Percentiles rank a stretch among this genome's conserved stretches.
Evolutionary conservation across 805 yeast genomes (phyloP).

Genomic region (Kazachstania africana): DNA sequence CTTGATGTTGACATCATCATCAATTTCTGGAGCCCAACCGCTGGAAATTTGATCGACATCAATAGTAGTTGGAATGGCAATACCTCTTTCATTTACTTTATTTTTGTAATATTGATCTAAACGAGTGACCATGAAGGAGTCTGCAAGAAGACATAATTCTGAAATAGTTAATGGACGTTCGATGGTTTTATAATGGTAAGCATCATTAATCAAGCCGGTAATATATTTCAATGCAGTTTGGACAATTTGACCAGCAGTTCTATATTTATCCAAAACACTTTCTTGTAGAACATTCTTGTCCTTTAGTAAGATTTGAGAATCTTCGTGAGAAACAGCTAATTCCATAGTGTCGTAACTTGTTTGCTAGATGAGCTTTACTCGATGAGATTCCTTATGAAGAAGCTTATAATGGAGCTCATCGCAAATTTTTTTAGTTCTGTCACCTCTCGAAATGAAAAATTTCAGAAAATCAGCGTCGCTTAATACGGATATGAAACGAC

Average conservation of each 20-base stretch:
- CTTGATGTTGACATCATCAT: conserved; percentile 35
- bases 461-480: no score
- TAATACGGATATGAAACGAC: no score
- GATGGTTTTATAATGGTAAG: conserved; percentile 42
- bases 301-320: conserved; percentile 58
- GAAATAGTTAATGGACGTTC: conserved; percentile 39
- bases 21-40: conserved; percentile 83
- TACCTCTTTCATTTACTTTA: conserved; percentile 74
- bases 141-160: conserved; percentile 76
- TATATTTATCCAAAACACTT: conserved; percentile 63
- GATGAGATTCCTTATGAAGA: neutral
- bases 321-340: conserved; percentile 63
- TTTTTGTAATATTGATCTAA: conserved; percentile 48
- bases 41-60: conserved; percentile 68
- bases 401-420: conserved; percentile 5
- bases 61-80: conserved; percentile 82
- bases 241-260: conserved; percentile 79
- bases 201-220: conserved; percentile 53
- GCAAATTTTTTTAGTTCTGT: conserved; percentile 4
- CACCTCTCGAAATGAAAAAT: no score
- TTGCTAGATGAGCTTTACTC: neutral
- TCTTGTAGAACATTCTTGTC: conserved; percentile 59
- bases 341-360: conserved; percentile 37
- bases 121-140: conserved; percentile 55
- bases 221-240: conserved; percentile 71